Conservation (phyloP, 148 eudicot species). For the Arctostaphylos glauca region DNA sequence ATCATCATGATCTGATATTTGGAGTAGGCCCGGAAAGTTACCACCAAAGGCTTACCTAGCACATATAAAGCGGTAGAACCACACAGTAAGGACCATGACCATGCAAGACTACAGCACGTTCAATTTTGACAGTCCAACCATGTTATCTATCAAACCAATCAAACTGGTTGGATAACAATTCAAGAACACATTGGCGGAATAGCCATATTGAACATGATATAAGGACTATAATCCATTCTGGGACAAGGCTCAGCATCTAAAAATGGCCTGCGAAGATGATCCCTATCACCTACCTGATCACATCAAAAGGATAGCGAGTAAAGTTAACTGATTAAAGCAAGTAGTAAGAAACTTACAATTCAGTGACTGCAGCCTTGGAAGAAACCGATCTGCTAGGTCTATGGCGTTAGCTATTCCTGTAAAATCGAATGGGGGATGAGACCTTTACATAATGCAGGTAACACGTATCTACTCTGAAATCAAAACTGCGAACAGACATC, state of each 20-base stretch:
- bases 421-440: slow-evolving; percentile 21
- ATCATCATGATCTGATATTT: slow-evolving; percentile 80
- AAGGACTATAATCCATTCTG: not conserved
- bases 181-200: not conserved
- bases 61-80: slow-evolving; percentile 23
- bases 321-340: not conserved
- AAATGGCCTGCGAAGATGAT: not conserved
- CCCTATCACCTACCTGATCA: not conserved
- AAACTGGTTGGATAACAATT: not conserved
- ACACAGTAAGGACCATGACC: slow-evolving; percentile 2
- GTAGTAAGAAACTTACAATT: slow-evolving; percentile 54
- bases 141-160: not conserved
- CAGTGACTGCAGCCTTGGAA: slow-evolving; percentile 76
- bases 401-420: slow-evolving; percentile 92
- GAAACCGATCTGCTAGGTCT: slow-evolving; percentile 88
- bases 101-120: not conserved
- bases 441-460: not conserved
- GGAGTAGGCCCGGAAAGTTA: slow-evolving; percentile 85
- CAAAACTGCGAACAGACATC: not conserved
- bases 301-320: not conserved
- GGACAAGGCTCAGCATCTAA: not conserved
- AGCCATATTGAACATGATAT: not conserved
- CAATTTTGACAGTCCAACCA: not conserved
- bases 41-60: slow-evolving; percentile 77
- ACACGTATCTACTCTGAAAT: not conserved